phyloP scores from a whole-genome alignment of 176 grass and related monocot species.

The Oryza brachyantha region DNA sequence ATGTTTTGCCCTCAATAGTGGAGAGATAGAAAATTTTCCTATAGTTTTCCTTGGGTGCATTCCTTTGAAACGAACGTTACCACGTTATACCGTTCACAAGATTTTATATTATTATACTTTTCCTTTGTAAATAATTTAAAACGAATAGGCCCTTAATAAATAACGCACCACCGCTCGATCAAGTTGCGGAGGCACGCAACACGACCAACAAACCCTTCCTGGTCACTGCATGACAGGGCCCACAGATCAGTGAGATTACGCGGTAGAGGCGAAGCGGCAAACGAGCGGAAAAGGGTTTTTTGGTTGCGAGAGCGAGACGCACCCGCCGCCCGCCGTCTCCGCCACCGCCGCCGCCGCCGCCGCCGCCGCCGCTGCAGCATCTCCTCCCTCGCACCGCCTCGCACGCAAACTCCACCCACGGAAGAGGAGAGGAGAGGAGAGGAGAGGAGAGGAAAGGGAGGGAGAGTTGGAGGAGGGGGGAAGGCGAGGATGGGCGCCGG shows the following conservation, averaged over 20 bases:
- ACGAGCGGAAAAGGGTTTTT: constrained; percentile 39
- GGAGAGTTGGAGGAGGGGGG: not conserved
- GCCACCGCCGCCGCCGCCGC: too few species aligned
- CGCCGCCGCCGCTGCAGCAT: constrained; percentile 13
- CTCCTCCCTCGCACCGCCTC: constrained; percentile 7
- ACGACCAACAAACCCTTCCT: not conserved
- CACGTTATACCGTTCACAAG: too few species aligned
- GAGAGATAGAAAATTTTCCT: too few species aligned
- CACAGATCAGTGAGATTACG: not conserved
- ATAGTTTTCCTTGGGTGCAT: too few species aligned
- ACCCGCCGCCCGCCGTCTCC: not conserved
- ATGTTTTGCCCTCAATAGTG: too few species aligned
- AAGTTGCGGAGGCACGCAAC: not conserved
- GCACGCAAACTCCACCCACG: constrained; percentile 29
- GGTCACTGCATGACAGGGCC: not conserved
- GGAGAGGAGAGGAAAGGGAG: not conserved
- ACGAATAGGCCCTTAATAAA: too few species aligned
- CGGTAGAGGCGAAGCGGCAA: constrained; percentile 1
- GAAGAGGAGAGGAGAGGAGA: not conserved
- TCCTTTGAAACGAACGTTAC: too few species aligned
- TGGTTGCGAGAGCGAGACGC: constrained; percentile 15
- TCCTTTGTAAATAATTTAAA: too few species aligned
- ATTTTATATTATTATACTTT: too few species aligned
- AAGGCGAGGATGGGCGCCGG: constrained; percentile 31
- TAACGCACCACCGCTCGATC: not conserved